Base-by-base conservation (phyloP, 495 filamentous ascomycete genomes). In the Aspergillus cavernicola region DNA sequence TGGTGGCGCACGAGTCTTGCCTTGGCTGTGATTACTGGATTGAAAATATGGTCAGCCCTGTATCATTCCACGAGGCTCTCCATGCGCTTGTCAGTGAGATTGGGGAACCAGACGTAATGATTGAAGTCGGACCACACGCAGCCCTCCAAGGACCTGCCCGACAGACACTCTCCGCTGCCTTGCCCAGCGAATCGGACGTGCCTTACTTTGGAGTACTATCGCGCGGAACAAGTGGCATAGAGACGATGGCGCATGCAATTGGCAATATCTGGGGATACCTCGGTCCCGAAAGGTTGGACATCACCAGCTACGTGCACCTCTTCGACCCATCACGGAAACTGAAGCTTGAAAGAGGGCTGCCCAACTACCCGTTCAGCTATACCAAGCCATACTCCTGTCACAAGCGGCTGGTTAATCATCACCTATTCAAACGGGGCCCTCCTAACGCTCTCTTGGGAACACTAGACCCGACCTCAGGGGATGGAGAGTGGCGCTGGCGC, bases 101-200 rank as follows among this genome's bases (percentile, higher is more conserved):
- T 0, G 20, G 16, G 40, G 7, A 37, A 44, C 0, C 50, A 15
- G 60, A 65, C 44, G 16, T 71, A 0, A 63, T 42, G 26, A 8
- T 83, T 4, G 81, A 83, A 44, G 54, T 83, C 15, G 81, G 80
- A 1, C 79, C 79, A 1, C 81, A 83, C 48, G 66, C 78, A 0
- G 73, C 79, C 0, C 68, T 83, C 1, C 67, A 74, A 43, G 67
- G 71, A 3, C 62, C 58, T 9, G 61, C 61, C 2, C 47, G 31
- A n/a, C 57, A 13, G 59, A 74, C 35, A 65, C 58, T 13, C 50
- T 66, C 20, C 55, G 64, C 49, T 53, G 38, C 22, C n/a, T 10
- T 40, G 1, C n/a, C 42, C 5, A 49, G 33, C 11, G 10, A 50
- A 12, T 28, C 53, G 0, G 9, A 52, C 4, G 13, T 77, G 20